A percentile compares a stretch with the other conserved stretches of the same genome.
phyloP scores from a whole-genome alignment of 148 eudicot species.

The Pouteria glomerata region DNA sequence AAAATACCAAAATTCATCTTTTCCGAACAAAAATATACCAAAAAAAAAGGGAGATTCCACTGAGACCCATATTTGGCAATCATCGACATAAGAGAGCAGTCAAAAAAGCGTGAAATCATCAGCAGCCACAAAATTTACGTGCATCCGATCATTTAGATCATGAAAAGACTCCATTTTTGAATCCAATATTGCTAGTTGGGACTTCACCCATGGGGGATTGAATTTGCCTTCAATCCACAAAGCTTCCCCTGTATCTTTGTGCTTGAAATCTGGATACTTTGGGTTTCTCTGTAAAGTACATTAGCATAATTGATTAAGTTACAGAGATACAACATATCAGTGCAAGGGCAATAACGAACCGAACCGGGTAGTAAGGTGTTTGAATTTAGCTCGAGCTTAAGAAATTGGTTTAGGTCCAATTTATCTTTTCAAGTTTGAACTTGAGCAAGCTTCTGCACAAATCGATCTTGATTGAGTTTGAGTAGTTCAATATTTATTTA shows the following conservation, averaged over 20 bases:
- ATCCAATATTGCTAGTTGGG: constrained; percentile 70
- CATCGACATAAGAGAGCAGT: constrained; percentile 14
- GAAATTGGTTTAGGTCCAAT: no score
- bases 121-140: constrained; percentile 31
- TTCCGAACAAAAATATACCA: not conserved
- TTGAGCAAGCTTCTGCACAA: no score
- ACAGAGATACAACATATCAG: not conserved
- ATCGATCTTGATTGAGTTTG: no score
- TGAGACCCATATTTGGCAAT: not conserved
- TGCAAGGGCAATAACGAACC: no score
- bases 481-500: no score
- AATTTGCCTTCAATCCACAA: constrained; percentile 75
- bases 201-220: constrained; percentile 89
- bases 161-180: constrained; percentile 58
- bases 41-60: not conserved
- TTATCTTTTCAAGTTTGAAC: no score
- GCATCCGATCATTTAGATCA: constrained; percentile 32
- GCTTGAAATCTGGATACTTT: constrained; percentile 90
- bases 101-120: constrained; percentile 27
- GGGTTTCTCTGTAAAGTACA: constrained; percentile 60
- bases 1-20: not conserved
- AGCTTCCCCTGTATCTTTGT: constrained; percentile 94
- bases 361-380: no score
- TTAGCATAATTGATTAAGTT: constrained; percentile 1
- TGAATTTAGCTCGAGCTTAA: no score